Conservation (phyloP, 345 rosid genomes). For the rapeseed (Brassica napus) region Da-Ae NC_063451.1:26217001-26217500, state of each 20-base stretch:
- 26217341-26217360: neutral
- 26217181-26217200: neutral
- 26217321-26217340: neutral
- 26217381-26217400: neutral
- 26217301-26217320: neutral
- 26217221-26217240: neutral
- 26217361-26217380: neutral
- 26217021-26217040: neutral
- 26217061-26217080: neutral
- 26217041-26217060: neutral
- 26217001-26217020: neutral
- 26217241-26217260: neutral
- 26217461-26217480: neutral
- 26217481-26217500: neutral
- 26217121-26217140: neutral
- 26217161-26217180: neutral
- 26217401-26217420: neutral
- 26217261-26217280: neutral
- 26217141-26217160: neutral
- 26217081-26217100: neutral
- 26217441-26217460: neutral
- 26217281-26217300: neutral
- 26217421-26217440: neutral
- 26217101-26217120: neutral
- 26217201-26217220: neutral